Evolutionary conservation across 2,329 filamentous ascomycete species (phyloP), one percentile per base, ranked within the genome.

Genomic region (Cercospora nicotianae): DNA sequence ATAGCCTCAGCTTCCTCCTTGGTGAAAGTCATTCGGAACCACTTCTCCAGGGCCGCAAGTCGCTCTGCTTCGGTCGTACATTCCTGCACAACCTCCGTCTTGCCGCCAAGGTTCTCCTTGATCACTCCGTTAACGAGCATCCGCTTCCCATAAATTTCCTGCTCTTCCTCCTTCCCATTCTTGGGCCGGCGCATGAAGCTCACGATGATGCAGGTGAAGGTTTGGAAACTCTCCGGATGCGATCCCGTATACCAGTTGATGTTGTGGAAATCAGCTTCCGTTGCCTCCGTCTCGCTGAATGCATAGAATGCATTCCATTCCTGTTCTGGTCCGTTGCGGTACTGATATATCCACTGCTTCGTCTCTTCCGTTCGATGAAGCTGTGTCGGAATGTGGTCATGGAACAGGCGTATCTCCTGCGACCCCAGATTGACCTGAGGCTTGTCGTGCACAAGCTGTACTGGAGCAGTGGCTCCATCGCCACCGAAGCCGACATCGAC

Each of bases 401-500:
- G 67, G 10, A 68, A 58, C 4, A 74, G 55, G 2, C 72, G 69
- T 53, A 73, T 69, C 39, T 75, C 70, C 63, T 75, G 74, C 1
- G 63, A 69, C 5, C 72, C 70, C 13, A 75, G 67, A 61, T 74
- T 74, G 28, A 39, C n/a, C 60, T 76, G 73, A 28, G 81, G 79
- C 67, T 85, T 80, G 13, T 79, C 77, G 3, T 85, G 81, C 45
- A 86, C 75, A 1, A 91, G 78, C 1, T 83, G 83, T 42, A 91
- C 77, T 6, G 89, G 88, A 16, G 79, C 78, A 1, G 85, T 89
- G 2, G 87, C 82, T 7, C 86, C 86, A 72, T 89, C 86, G 20
- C 86, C 86, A 58, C 89, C 89, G 73, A 91, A 91, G 4, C 84
- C 87, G 10, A 89, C 86, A 75, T 91, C 90, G 9, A 87, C 77